A percentile compares a stretch with the other conserved stretches of the same genome.
Conservation (phyloP, 257 asterid species). For the Gynochthodes officinalis region DNA sequence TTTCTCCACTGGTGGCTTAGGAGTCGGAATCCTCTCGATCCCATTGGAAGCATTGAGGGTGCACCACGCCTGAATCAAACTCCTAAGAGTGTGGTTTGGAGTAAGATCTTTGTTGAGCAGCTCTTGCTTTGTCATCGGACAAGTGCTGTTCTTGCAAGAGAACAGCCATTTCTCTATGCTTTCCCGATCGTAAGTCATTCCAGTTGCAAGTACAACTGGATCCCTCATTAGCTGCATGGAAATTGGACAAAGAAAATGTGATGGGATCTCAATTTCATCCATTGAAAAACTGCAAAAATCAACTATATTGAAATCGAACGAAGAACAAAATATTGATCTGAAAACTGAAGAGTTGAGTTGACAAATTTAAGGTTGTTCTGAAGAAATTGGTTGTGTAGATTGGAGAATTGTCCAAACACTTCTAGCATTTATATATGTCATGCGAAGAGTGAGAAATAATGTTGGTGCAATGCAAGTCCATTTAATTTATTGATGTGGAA, state of each 20-base stretch:
- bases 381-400: slow-evolving; percentile 1
- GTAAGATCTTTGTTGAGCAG: slow-evolving; percentile 43
- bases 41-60: slow-evolving; percentile 48
- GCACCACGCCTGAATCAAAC: slow-evolving; percentile 80
- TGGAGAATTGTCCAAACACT: background rate
- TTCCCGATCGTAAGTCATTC: slow-evolving; percentile 73
- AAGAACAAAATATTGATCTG: background rate
- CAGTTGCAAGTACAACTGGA: slow-evolving; percentile 67
- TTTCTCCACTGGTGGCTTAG: slow-evolving; percentile 41
- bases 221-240: slow-evolving; percentile 81
- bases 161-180: slow-evolving; percentile 67
- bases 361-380: background rate
- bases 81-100: slow-evolving; percentile 65
- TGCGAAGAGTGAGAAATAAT: slow-evolving; percentile 6
- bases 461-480: slow-evolving; percentile 7
- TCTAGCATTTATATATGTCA: slow-evolving; percentile 4
- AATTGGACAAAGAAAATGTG: slow-evolving; percentile 71
- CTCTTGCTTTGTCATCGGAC: slow-evolving; percentile 63
- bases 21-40: slow-evolving; percentile 59
- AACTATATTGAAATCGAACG: too few relatives aligned
- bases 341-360: background rate
- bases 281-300: too few relatives aligned
- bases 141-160: slow-evolving; percentile 35
- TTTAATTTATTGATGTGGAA: slow-evolving; percentile 11
- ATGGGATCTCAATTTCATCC: slow-evolving; percentile 48